These are phyloP conservation scores for Tylopilus subfusipes DNA, from an alignment of 768 basidiomycete species.

Conservation along the genomic window DNA sequence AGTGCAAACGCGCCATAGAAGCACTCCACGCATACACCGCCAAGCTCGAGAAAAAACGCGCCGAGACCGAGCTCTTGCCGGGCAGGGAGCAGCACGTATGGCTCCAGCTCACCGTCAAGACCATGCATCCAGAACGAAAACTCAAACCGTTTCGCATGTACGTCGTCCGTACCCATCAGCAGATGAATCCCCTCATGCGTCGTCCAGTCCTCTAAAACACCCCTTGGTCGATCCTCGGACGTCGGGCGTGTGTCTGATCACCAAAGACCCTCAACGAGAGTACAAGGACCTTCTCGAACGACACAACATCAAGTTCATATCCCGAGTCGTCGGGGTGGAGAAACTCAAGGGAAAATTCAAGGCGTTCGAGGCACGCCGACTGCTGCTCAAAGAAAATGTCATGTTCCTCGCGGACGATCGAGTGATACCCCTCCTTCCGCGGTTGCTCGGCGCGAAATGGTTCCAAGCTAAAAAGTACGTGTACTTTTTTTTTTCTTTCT, in stretches of 20 bases:
- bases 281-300: constrained; percentile 90
- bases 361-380: constrained; percentile 75
- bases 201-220: constrained; percentile 62
- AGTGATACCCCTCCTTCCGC: constrained; percentile 81
- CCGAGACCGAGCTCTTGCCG: constrained; percentile 71
- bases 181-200: not conserved
- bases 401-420: constrained; percentile 93
- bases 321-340: constrained; percentile 82
- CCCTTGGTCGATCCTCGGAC: constrained; percentile 81
- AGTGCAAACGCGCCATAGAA: constrained; percentile 74
- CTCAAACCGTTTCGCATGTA: constrained; percentile 86
- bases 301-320: constrained; percentile 83
- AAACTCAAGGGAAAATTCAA: constrained; percentile 96
- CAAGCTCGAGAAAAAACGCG: constrained; percentile 59
- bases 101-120: constrained; percentile 86
- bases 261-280: constrained; percentile 92
- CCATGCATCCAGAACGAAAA: constrained; percentile 67
- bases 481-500: not conserved
- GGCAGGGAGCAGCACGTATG: constrained; percentile 84
- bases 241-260: constrained; percentile 82
- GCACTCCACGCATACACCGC: constrained; percentile 72
- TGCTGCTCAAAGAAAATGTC: constrained; percentile 84
- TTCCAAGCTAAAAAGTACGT: constrained; percentile 94
- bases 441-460: constrained; percentile 84
- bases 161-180: constrained; percentile 27